A percentile compares a stretch with the other conserved stretches of the same genome.
Conservation (phyloP, 768 basidiomycete species). For the Rhodotorula kratochvilovae region DNA sequence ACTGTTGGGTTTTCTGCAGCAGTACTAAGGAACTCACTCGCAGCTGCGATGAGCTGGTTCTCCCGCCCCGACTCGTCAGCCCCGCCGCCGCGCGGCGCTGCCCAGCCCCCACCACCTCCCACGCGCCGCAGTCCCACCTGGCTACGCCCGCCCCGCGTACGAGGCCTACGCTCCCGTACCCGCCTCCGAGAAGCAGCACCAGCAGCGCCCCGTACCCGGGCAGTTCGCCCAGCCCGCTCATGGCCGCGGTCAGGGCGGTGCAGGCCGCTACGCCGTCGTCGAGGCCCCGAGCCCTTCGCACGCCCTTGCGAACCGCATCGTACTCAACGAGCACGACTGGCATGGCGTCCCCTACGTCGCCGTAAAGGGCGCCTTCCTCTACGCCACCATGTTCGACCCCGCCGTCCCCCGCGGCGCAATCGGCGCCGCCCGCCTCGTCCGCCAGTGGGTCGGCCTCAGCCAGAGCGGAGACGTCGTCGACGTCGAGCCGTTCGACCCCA, state of each 20-base stretch:
- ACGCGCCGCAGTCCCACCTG: constrained; percentile 6
- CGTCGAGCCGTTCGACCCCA: constrained; percentile 58
- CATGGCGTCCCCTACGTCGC: constrained; percentile 66
- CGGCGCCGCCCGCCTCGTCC: constrained; percentile 70
- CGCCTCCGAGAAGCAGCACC: not conserved
- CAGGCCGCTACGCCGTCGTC: constrained; percentile 32
- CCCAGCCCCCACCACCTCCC: not conserved
- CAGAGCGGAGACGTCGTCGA: constrained; percentile 69
- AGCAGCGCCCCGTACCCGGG: not conserved
- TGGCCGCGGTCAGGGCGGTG: too few species aligned
- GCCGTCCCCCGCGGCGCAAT: constrained; percentile 63
- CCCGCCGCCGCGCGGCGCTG: not conserved
- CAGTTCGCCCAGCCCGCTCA: too few species aligned
- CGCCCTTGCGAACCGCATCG: constrained; percentile 73
- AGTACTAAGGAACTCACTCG: not conserved
- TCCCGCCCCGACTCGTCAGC: not conserved
- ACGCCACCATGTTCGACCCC: constrained; percentile 65
- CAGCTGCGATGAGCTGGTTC: constrained; percentile 9
- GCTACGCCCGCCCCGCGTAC: not conserved
- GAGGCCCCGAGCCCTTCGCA: constrained; percentile 33
- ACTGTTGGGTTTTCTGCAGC: too few species aligned
- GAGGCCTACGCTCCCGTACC: not conserved
- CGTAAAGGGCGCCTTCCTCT: constrained; percentile 64
- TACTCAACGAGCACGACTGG: constrained; percentile 76
- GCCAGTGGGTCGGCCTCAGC: constrained; percentile 86